A percentile compares a stretch with the other conserved stretches of the same genome.
Conservation (phyloP, 345 rosid species). For the Noccaea caerulescens region DNA sequence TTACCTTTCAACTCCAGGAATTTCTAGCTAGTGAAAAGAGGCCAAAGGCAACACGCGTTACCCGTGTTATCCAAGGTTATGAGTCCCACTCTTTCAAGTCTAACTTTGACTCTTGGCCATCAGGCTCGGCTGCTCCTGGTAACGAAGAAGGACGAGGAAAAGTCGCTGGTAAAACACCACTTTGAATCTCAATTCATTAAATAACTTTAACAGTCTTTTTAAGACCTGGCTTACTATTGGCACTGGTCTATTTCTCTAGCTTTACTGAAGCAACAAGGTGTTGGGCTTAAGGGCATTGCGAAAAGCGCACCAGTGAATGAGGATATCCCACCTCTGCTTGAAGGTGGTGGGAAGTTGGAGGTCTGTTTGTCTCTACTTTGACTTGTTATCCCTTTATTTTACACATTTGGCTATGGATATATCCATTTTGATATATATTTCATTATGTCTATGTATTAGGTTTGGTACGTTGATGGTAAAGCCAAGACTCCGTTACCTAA, state of each 20-base stretch:
- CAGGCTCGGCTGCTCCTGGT: constrained; percentile 75
- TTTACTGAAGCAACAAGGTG: constrained; percentile 94
- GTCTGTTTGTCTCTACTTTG: constrained; percentile 47
- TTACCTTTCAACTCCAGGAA: constrained; percentile 57
- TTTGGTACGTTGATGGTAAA: constrained; percentile 82
- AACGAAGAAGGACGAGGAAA: constrained; percentile 97
- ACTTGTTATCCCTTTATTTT: neutral
- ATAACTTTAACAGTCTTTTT: neutral
- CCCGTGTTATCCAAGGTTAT: constrained; percentile 91
- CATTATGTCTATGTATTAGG: constrained; percentile 51
- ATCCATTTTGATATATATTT: constrained; percentile 1
- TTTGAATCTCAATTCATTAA: constrained; percentile 3
- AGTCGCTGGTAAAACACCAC: constrained; percentile 74
- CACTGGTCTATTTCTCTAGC: constrained; percentile 54
- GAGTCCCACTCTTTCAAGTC: constrained; percentile 90
- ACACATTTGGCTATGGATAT: constrained; percentile 8
- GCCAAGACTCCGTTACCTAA: constrained; percentile 78
- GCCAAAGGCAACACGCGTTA: constrained; percentile 80
- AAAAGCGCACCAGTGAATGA: constrained; percentile 79
- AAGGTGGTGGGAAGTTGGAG: constrained; percentile 97
- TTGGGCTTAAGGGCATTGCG: constrained; percentile 79
- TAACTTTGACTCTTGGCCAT: constrained; percentile 95
- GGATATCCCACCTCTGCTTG: constrained; percentile 96
- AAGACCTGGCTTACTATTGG: constrained; percentile 24
- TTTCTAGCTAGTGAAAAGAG: constrained; percentile 73